These are phyloP conservation scores for Dalbergia oliveri DNA, from an alignment of 306 rosid species.

Conservation along the genomic window DNA sequence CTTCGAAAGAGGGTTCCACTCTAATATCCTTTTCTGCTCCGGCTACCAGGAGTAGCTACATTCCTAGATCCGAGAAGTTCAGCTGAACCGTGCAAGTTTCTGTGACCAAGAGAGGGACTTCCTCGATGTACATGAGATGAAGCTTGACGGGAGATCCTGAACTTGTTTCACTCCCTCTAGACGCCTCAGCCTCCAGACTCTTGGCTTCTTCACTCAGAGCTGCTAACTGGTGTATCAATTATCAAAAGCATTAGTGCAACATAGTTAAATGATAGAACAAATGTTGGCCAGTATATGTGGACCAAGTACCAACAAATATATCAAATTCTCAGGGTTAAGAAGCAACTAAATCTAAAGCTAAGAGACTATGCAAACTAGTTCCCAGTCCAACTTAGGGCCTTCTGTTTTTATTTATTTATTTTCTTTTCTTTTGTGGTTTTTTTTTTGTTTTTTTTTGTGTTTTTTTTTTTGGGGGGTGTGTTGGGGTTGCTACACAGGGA, in stretches of 20 bases:
- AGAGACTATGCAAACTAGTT: too few species aligned
- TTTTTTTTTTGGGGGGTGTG: too few species aligned
- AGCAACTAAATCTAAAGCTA: not conserved
- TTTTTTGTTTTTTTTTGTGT: too few species aligned
- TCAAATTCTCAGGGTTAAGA: not conserved
- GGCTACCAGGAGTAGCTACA: slow-evolving; percentile 66
- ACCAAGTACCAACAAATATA: slow-evolving; percentile 3
- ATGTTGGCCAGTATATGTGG: slow-evolving; percentile 7
- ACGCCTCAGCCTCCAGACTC: slow-evolving; percentile 65
- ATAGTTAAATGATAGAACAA: slow-evolving; percentile 37
- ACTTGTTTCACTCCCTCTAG: slow-evolving; percentile 63
- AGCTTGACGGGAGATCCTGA: slow-evolving; percentile 69
- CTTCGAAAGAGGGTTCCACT: slow-evolving; percentile 26
- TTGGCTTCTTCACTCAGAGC: slow-evolving; percentile 73
- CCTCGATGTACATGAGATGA: slow-evolving; percentile 63
- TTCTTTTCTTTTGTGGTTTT: too few species aligned
- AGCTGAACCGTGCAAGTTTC: slow-evolving; percentile 54
- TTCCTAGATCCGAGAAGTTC: slow-evolving; percentile 48
- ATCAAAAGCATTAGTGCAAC: slow-evolving; percentile 37
- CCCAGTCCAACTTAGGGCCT: too few species aligned
- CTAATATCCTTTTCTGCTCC: slow-evolving; percentile 74
- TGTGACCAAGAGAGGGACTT: slow-evolving; percentile 56
- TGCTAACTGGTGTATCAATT: slow-evolving; percentile 61
- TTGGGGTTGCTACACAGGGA: too few species aligned
- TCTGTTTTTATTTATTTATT: too few species aligned